A percentile compares a stretch with the other conserved stretches of the same genome.
Evolutionary conservation across 2,329 filamentous ascomycete genomes (phyloP).

Genomic region (Nemania bipapillata): DNA sequence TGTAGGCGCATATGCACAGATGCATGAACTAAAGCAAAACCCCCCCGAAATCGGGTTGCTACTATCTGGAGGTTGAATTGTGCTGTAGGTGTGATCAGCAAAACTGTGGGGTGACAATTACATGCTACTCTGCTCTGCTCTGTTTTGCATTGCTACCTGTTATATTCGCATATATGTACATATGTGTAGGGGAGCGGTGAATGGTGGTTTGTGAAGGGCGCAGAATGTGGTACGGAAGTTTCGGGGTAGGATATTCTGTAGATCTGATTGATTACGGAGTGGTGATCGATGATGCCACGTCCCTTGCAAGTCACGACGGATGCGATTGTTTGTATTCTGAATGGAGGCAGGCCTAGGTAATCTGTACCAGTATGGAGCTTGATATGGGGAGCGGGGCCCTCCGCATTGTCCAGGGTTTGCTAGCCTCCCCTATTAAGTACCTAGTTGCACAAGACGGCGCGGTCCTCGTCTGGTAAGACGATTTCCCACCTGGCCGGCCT

Average conservation of each 20-base stretch:
- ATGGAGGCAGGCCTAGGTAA: too few relatives aligned
- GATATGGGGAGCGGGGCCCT: conserved; percentile 15
- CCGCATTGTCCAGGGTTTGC: conserved; percentile 6
- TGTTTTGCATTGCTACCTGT: too few relatives aligned
- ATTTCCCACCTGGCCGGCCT: not conserved
- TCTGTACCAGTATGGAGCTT: too few relatives aligned
- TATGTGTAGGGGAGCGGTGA: not conserved
- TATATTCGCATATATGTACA: not conserved
- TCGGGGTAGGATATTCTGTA: not conserved
- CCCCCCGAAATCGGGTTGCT: conserved; percentile 1
- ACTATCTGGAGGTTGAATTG: too few relatives aligned
- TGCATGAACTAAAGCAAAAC: not conserved
- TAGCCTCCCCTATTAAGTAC: not conserved
- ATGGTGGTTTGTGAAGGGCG: not conserved
- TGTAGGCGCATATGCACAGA: not conserved
- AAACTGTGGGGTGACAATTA: not conserved
- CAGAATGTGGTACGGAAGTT: not conserved
- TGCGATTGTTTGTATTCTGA: too few relatives aligned
- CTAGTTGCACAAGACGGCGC: not conserved
- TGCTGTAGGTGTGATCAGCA: not conserved
- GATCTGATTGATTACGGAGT: not conserved
- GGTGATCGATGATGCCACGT: conserved; percentile 1
- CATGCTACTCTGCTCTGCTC: not conserved
- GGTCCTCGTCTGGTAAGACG: conserved; percentile 15
- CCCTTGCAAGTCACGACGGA: not conserved